phyloP scores from a whole-genome alignment of 78 protist species.

The Protostelium mycophagum region DNA sequence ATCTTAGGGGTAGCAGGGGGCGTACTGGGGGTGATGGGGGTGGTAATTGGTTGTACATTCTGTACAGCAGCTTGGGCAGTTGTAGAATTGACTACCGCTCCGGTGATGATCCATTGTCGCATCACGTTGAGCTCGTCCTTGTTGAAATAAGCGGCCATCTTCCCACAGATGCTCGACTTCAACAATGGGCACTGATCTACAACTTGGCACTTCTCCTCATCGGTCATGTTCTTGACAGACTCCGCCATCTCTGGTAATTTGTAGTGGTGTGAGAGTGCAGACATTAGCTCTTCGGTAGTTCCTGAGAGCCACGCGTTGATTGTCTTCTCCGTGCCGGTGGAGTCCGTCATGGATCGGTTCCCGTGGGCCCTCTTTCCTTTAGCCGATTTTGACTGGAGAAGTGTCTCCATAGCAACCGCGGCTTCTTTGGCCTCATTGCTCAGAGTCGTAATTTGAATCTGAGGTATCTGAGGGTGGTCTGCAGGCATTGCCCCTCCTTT shows the following conservation, averaged over 20 bases:
- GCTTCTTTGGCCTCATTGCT: not conserved
- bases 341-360: not conserved
- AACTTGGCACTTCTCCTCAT: not conserved
- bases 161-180: not conserved
- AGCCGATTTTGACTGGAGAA: not conserved
- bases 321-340: not conserved
- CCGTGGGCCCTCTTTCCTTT: not conserved
- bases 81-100: too few species aligned
- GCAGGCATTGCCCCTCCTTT: too few species aligned
- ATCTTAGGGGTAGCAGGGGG: too few species aligned
- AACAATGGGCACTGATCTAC: not conserved
- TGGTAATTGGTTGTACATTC: too few species aligned
- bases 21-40: too few species aligned
- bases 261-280: not conserved
- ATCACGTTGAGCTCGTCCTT: not conserved
- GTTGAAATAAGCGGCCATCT: not conserved
- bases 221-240: not conserved
- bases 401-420: not conserved
- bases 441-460: too few species aligned
- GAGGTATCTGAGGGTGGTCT: not conserved
- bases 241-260: not conserved
- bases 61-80: too few species aligned
- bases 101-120: not conserved
- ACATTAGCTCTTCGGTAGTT: not conserved
- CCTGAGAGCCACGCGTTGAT: not conserved